Evolutionary conservation across 176 grass and related monocot genomes (phyloP).

Genomic region (Aegilops umbellulata): DNA sequence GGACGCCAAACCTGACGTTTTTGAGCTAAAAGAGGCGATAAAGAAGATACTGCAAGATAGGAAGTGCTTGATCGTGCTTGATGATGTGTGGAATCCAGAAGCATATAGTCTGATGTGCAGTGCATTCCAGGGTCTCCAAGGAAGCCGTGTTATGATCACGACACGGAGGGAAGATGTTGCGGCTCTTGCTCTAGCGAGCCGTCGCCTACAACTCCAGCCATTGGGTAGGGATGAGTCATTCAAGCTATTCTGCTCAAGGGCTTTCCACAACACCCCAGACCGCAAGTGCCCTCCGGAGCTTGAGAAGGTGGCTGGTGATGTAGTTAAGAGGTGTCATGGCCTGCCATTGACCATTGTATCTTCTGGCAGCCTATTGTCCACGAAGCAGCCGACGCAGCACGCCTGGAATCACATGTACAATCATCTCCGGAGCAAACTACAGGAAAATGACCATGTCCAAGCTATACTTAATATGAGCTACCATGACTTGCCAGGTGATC

Average conservation of each 20-base stretch:
- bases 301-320: neutral
- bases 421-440: too few relatives aligned
- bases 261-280: neutral
- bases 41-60: neutral
- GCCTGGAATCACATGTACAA: too few relatives aligned
- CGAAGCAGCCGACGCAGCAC: too few relatives aligned
- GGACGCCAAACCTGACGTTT: neutral
- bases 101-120: neutral
- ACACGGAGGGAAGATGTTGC: neutral
- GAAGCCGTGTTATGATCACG: neutral
- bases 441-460: too few relatives aligned
- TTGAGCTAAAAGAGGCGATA: neutral
- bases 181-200: neutral
- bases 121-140: neutral
- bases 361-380: too few relatives aligned
- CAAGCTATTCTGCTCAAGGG: neutral
- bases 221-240: neutral
- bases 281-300: neutral
- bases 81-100: neutral
- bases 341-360: too few relatives aligned
- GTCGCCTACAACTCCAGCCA: conserved; percentile 23
- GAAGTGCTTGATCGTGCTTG: neutral
- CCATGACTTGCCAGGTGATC: too few relatives aligned
- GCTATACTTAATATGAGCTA: too few relatives aligned
- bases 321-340: neutral